Evolutionary conservation across 2,329 filamentous ascomycete genomes (phyloP), one percentile per base, ranked within the genome.

Genomic region (Cryphonectria japonica): DNA sequence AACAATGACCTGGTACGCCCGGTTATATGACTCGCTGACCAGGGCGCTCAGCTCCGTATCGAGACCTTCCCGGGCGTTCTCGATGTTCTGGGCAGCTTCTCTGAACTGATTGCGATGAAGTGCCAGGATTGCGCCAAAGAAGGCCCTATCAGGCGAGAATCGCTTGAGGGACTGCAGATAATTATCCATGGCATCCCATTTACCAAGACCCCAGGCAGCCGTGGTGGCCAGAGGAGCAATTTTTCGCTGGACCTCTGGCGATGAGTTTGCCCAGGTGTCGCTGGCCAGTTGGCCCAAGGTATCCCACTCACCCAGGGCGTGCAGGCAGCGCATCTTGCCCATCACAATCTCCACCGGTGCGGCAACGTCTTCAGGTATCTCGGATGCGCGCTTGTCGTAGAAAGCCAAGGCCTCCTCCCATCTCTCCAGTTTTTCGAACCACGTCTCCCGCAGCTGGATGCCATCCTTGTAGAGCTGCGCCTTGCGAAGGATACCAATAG

Each of bases 311-410:
- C 96, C 96, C 50, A 99, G 86, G 11, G 96, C 97, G 79, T 99
- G 96, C 74, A 98, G 84, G 86, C 96, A 99, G 64, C 96, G 91
- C 96, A 99, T 99, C 83, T 99, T 99, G 75, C 96, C 96, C 95
- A 99, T 98, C 46, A 97, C 94, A 68, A 99, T 94, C 72, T 98
- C 96, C 72, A 99, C 94, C 0, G 94, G 94, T 0, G 85, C 82
- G 0, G 84, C 79, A 72, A 87, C 83, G 69, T 88, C 86, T 2
- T 83, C 80, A 0, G 85, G 84, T 41, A 93, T 86, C 75, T 94
- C 91, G 67, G 85, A 82, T 77, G 98, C 95, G 61, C 95, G 92
- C 78, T 93, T 91, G 76, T 96, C 93, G 78, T 98, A 98, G 64
- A 96, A 97, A 62, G 91, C 90, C 69, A 99, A 85, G 2, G 96